A percentile compares a stretch with the other conserved stretches of the same genome.
Conservation (phyloP, 805 yeast genomes). For the Saccharomycopsis sp. region DNA sequence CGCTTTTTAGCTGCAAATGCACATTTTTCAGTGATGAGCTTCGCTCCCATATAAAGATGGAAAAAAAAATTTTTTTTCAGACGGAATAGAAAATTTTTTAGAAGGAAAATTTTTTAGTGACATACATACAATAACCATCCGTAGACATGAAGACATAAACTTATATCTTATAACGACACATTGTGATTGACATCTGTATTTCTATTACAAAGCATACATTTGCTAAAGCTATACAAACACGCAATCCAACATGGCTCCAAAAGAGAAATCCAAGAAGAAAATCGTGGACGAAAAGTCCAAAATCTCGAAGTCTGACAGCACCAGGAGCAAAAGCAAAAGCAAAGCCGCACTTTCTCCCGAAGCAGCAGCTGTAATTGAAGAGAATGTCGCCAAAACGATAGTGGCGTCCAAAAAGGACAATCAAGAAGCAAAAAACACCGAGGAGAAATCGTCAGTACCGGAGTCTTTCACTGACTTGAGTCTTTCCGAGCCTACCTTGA, state of each 20-base stretch:
- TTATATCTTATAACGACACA: too few species aligned
- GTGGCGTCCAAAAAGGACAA: not conserved
- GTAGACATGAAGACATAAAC: too few species aligned
- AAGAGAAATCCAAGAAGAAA: not conserved
- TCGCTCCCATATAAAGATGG: too few species aligned
- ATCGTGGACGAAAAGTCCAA: not conserved
- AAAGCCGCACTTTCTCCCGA: not conserved
- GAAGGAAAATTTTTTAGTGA: too few species aligned
- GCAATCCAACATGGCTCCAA: not conserved
- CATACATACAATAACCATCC: too few species aligned
- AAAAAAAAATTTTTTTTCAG: not conserved
- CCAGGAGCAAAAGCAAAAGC: not conserved
- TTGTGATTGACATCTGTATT: too few species aligned
- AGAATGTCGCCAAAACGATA: not conserved
- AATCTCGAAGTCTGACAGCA: not conserved
- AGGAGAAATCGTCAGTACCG: constrained; percentile 25
- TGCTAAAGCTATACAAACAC: too few species aligned
- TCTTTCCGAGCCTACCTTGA: constrained; percentile 73
- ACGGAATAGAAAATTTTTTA: not conserved
- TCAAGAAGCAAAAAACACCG: constrained; percentile 26
- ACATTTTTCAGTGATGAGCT: not conserved
- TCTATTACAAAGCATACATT: too few species aligned
- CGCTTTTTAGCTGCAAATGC: not conserved
- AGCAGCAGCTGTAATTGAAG: not conserved
- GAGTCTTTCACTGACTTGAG: constrained; percentile 42